These are phyloP conservation scores for Ophiostoma sp. DNA, from an alignment of 2,329 filamentous ascomycete species.

Conservation along the genomic window DNA sequence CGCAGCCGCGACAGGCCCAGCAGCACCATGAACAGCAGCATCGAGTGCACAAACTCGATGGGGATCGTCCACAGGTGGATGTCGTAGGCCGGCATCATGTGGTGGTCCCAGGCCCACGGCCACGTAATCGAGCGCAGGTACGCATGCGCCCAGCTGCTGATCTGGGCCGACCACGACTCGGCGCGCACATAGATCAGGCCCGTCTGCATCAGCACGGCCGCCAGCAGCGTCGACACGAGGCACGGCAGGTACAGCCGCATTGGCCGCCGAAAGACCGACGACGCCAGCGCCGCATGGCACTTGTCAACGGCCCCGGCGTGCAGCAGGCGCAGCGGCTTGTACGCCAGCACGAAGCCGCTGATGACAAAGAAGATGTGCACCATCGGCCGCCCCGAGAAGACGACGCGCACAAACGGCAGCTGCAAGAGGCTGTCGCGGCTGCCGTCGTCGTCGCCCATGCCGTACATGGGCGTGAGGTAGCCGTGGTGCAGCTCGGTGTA, in stretches of 20 bases:
- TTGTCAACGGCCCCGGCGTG: conserved; percentile 25
- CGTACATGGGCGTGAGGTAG: conserved; percentile 35
- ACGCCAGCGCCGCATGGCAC: conserved; percentile 39
- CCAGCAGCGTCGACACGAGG: conserved; percentile 39
- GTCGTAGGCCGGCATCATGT: conserved; percentile 37
- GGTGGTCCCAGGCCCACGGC: conserved; percentile 35
- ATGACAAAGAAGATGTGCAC: not conserved
- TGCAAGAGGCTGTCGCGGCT: conserved; percentile 33
- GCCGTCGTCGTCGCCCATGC: conserved; percentile 32
- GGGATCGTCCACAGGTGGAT: conserved; percentile 47
- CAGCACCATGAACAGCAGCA: conserved; percentile 40
- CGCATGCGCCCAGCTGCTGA: conserved; percentile 32
- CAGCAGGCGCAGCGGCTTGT: not conserved
- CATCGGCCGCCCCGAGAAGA: not conserved
- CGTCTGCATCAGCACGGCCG: conserved; percentile 34
- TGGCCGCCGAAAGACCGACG: conserved; percentile 43
- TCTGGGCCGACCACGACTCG: conserved; percentile 25
- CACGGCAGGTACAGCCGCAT: conserved; percentile 45
- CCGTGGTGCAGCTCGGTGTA: conserved; percentile 40
- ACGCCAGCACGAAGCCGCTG: not conserved
- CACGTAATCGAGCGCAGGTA: conserved; percentile 34
- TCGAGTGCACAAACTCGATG: conserved; percentile 43
- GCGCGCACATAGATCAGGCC: conserved; percentile 21
- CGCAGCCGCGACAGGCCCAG: conserved; percentile 36
- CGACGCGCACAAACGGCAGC: conserved; percentile 39